Percentiles rank a stretch among this genome's conserved stretches.
phyloP scores from a whole-genome alignment of 371 early-diverging fungal species.

The Rhizopus sp. region DNA sequence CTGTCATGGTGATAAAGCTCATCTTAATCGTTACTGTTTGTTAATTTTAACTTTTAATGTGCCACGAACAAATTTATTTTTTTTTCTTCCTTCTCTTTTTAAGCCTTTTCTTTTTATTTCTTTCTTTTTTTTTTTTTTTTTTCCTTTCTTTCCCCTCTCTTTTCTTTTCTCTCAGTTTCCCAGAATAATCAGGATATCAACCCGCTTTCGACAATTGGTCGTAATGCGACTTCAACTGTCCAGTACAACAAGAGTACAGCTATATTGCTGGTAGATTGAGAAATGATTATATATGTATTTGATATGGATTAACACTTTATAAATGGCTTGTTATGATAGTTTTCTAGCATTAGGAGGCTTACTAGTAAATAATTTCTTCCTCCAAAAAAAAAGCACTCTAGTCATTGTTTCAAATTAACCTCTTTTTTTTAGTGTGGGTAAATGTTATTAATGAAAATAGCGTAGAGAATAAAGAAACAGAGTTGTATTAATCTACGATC shows the following conservation, averaged over 20 bases:
- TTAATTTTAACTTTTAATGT: no score
- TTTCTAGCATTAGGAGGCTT: slow-evolving; percentile 31
- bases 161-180: not conserved
- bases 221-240: not conserved
- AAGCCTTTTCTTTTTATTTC: slow-evolving; percentile 19
- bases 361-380: slow-evolving; percentile 17
- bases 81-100: no score
- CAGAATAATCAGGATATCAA: no score
- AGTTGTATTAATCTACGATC: slow-evolving; percentile 3
- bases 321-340: slow-evolving; percentile 4
- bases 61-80: no score
- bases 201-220: not conserved
- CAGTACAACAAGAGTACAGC: slow-evolving; percentile 13
- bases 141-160: not conserved
- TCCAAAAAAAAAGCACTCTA: not conserved
- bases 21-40: no score
- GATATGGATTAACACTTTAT: not conserved
- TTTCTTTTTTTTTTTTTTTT: not conserved
- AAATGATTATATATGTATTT: no score
- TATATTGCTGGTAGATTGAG: slow-evolving; percentile 24
- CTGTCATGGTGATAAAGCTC: no score
- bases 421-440: slow-evolving; percentile 29
- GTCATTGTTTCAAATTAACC: not conserved
- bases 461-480: slow-evolving; percentile 3
- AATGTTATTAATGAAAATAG: not conserved